phyloP scores from a whole-genome alignment of 345 rosid genomes.

The Lumnitzera racemosa region DNA sequence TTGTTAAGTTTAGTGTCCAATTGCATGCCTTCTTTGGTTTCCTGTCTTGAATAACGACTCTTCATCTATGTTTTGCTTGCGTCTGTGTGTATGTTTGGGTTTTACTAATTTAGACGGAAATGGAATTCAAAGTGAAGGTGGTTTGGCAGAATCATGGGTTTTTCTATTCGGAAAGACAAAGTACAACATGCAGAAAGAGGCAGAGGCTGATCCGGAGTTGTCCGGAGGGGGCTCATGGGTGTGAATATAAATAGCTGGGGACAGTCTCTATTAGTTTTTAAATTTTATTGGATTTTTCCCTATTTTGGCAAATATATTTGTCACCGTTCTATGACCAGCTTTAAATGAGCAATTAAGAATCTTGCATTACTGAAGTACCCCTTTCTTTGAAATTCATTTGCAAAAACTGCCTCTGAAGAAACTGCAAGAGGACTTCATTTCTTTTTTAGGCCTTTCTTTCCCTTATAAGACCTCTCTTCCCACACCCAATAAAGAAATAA shows the following conservation, averaged over 20 bases:
- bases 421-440: background rate
- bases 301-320: constrained; percentile 35
- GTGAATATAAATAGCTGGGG: constrained; percentile 49
- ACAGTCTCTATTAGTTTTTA: constrained; percentile 30
- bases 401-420: constrained; percentile 4
- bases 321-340: constrained; percentile 24
- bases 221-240: constrained; percentile 29
- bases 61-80: constrained; percentile 23
- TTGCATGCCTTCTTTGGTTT: constrained; percentile 28
- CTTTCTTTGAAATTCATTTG: constrained; percentile 16
- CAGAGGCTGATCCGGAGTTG: constrained; percentile 35
- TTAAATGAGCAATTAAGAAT: constrained; percentile 28
- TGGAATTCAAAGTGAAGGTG: constrained; percentile 13
- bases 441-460: too few relatives aligned
- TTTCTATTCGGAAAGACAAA: constrained; percentile 28
- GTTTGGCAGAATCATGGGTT: constrained; percentile 23
- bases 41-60: constrained; percentile 38
- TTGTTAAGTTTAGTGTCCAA: constrained; percentile 16
- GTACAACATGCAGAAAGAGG: constrained; percentile 39
- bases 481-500: background rate
- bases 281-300: constrained; percentile 49
- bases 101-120: too few relatives aligned
- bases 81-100: background rate
- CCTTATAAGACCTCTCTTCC: too few relatives aligned
- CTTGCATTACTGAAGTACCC: constrained; percentile 19